Evolutionary conservation across 2,329 filamentous ascomycete species (phyloP).

Genomic region (Beauveria medogensis): DNA sequence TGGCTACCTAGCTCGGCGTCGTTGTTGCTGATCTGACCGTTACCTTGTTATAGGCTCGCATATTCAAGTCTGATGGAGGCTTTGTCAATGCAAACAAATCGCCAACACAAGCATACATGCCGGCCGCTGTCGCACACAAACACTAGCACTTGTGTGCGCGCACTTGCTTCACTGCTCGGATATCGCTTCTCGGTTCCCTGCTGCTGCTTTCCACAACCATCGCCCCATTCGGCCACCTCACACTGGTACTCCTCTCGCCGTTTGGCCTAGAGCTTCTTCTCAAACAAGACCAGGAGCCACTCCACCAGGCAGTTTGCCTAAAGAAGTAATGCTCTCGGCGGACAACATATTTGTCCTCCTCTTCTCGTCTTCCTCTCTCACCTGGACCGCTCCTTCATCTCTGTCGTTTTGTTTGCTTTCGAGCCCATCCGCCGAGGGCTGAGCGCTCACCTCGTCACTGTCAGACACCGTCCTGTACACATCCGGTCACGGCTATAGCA

Average conservation of each 20-base stretch:
- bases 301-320: constrained; percentile 6
- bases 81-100: constrained; percentile 8
- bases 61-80: not conserved
- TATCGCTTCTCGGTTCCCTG: constrained; percentile 1
- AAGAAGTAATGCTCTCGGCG: constrained; percentile 10
- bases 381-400: constrained; percentile 1
- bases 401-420: constrained; percentile 5
- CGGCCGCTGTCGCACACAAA: constrained; percentile 9
- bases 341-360: constrained; percentile 9
- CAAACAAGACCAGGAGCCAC: constrained; percentile 4
- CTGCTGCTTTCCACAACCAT: not conserved
- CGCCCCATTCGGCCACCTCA: constrained; percentile 1
- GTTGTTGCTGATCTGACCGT: constrained; percentile 6
- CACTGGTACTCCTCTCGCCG: not conserved
- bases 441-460: not conserved
- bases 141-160: constrained; percentile 7
- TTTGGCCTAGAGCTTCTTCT: constrained; percentile 2
- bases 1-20: not conserved
- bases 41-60: not conserved
- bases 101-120: constrained; percentile 3
- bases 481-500: not conserved
- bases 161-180: not conserved
- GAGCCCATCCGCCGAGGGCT: not conserved
- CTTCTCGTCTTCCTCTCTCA: not conserved
- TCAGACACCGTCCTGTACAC: not conserved